These are phyloP conservation scores for Plasmopara halstedii DNA, from an alignment of 352 stramenopile genomes.

Conservation along the genomic window DNA sequence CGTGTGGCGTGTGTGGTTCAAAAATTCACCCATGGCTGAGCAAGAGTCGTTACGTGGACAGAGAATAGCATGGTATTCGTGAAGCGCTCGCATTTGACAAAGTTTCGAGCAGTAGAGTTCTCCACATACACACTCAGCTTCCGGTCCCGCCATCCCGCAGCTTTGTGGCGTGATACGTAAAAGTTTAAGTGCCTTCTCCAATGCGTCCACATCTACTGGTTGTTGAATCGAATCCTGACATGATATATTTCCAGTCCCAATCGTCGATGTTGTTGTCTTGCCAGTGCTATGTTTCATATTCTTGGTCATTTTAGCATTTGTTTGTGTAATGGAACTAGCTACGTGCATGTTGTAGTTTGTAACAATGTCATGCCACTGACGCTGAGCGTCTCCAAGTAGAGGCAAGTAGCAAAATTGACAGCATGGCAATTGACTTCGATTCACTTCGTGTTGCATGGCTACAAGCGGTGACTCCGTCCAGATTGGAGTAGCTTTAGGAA, in stretches of 20 bases:
- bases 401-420: conserved; percentile 74
- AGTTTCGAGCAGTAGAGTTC: conserved; percentile 81
- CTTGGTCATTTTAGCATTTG: background rate
- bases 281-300: background rate
- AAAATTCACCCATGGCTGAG: conserved; percentile 54
- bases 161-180: conserved; percentile 37
- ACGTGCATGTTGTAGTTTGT: conserved; percentile 13
- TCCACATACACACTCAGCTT: conserved; percentile 47
- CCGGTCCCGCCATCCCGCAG: conserved; percentile 37
- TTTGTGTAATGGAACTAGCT: background rate
- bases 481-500: conserved; percentile 37
- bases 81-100: conserved; percentile 57
- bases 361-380: conserved; percentile 40
- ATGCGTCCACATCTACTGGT: conserved; percentile 23
- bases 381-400: conserved; percentile 42
- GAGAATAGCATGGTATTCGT: conserved; percentile 71
- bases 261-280: too few species aligned
- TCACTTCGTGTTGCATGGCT: conserved; percentile 62
- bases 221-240: too few species aligned
- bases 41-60: conserved; percentile 56
- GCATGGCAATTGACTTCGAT: conserved; percentile 28
- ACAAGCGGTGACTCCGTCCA: conserved; percentile 69
- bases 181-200: conserved; percentile 36
- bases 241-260: too few species aligned
- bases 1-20: conserved; percentile 68